A percentile compares a stretch with the other conserved stretches of the same genome.
phyloP scores from a whole-genome alignment of 768 basidiomycete species.

The Psilocybe cubensis region DNA sequence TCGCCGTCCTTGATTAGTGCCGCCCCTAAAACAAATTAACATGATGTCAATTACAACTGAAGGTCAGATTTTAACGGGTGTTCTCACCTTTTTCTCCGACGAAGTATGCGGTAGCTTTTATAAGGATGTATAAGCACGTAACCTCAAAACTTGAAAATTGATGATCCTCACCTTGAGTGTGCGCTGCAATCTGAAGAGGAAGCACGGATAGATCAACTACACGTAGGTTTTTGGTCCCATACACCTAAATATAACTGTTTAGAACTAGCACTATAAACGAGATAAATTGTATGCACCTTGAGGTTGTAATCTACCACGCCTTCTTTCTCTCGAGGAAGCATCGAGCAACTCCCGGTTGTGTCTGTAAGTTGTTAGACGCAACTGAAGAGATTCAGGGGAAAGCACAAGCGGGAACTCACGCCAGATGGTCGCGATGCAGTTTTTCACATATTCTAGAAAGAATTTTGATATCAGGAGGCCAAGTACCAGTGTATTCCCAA shows the following conservation, averaged over 20 bases:
- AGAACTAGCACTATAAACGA: too few relatives aligned
- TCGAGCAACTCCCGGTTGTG: slow-evolving; percentile 50
- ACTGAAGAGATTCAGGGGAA: background rate
- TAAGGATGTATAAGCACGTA: background rate
- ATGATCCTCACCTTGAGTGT: slow-evolving; percentile 40
- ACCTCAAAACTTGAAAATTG: background rate
- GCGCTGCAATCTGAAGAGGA: slow-evolving; percentile 52
- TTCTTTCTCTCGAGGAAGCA: slow-evolving; percentile 52
- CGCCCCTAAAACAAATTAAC: background rate
- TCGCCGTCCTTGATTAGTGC: background rate
- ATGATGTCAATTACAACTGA: background rate
- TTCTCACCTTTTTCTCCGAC: slow-evolving; percentile 13
- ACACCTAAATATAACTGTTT: slow-evolving; percentile 39
- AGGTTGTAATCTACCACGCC: slow-evolving; percentile 55
- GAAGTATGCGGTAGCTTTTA: slow-evolving; percentile 7
- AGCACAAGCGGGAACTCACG: slow-evolving; percentile 3
- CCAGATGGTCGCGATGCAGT: slow-evolving; percentile 23
- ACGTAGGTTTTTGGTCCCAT: slow-evolving; percentile 60
- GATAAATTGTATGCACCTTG: slow-evolving; percentile 31
- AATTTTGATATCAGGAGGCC: background rate
- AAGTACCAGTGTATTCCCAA: background rate
- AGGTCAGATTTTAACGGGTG: too few relatives aligned
- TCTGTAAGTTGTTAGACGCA: slow-evolving; percentile 30
- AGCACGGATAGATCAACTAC: slow-evolving; percentile 58
- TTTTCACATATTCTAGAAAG: slow-evolving; percentile 24